A percentile compares a stretch with the other conserved stretches of the same genome.
These are phyloP conservation scores for Melampsora abietis-canadensis DNA, from an alignment of 1,284 basidiomycete species.

Conservation along the genomic window DNA sequence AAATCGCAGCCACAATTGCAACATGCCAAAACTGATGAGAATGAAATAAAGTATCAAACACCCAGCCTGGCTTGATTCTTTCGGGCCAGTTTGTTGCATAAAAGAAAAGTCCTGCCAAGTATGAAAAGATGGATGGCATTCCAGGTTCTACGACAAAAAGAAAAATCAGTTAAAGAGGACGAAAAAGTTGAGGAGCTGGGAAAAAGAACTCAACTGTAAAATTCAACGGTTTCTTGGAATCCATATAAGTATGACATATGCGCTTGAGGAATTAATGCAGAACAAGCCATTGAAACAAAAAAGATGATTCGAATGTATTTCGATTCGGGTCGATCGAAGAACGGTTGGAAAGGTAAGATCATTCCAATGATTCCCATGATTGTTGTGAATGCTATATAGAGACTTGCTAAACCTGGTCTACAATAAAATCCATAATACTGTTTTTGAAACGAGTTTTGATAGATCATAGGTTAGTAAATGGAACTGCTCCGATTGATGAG, in stretches of 20 bases:
- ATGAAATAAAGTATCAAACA: constrained; percentile 38
- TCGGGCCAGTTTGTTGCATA: constrained; percentile 42
- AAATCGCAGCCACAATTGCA: constrained; percentile 36
- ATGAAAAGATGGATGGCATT: constrained; percentile 21
- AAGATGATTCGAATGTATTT: constrained; percentile 37
- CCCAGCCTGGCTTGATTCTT: constrained; percentile 34
- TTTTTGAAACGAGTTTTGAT: not conserved
- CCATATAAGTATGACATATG: constrained; percentile 39
- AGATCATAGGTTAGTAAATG: not conserved
- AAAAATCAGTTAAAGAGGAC: not conserved
- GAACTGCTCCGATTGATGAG: not conserved
- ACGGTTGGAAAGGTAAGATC: constrained; percentile 40
- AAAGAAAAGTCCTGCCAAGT: constrained; percentile 30
- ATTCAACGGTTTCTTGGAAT: constrained; percentile 18
- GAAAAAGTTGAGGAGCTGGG: not conserved
- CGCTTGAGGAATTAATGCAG: constrained; percentile 23
- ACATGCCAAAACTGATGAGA: constrained; percentile 43
- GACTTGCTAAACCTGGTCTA: constrained; percentile 7
- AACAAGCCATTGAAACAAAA: constrained; percentile 35
- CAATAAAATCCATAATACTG: constrained; percentile 43
- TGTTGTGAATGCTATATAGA: constrained; percentile 24
- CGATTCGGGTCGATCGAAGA: constrained; percentile 37
- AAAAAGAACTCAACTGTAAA: constrained; percentile 24
- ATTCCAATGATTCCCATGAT: constrained; percentile 41
- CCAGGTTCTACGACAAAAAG: constrained; percentile 9